Percentiles rank a stretch among this genome's conserved stretches.
Conservation (phyloP, 164 flowering plant species). For the Santalum album region DNA sequence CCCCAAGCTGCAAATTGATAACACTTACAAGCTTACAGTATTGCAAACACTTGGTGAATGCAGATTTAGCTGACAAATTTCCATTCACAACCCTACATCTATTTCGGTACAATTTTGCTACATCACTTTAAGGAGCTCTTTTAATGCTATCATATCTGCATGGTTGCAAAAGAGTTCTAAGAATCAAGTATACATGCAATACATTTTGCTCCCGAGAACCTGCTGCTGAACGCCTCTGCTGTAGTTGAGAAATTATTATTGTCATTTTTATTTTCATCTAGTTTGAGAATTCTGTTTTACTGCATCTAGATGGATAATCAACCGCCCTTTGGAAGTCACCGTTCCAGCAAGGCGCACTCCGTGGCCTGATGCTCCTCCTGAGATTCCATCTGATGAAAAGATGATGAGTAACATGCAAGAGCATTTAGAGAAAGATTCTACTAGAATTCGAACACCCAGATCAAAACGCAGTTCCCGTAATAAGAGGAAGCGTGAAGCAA, state of each 20-base stretch:
- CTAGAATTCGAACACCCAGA: constrained; percentile 38
- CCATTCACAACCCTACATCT: no score
- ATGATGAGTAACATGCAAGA: constrained; percentile 22
- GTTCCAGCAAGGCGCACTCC: constrained; percentile 93
- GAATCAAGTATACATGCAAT: no score
- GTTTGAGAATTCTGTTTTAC: background rate
- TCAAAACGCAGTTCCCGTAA: constrained; percentile 48
- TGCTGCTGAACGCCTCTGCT: no score
- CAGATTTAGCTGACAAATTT: no score
- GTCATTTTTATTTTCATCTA: background rate
- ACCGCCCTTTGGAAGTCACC: constrained; percentile 82
- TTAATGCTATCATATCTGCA: no score
- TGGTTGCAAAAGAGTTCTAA: no score
- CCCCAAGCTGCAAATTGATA: no score
- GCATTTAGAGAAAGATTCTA: constrained; percentile 31
- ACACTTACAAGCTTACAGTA: no score
- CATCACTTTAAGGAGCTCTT: no score
- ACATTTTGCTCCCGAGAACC: no score
- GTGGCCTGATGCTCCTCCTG: constrained; percentile 95
- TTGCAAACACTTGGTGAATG: no score
- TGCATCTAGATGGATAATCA: constrained; percentile 70
- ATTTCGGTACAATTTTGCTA: no score
- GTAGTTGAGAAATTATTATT: background rate
- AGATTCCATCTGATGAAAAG: constrained; percentile 49
- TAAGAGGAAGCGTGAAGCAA: constrained; percentile 59